A percentile compares a stretch with the other conserved stretches of the same genome.
These are phyloP conservation scores for Boletales sp. DNA, from an alignment of 768 basidiomycete genomes.

Conservation along the genomic window DNA sequence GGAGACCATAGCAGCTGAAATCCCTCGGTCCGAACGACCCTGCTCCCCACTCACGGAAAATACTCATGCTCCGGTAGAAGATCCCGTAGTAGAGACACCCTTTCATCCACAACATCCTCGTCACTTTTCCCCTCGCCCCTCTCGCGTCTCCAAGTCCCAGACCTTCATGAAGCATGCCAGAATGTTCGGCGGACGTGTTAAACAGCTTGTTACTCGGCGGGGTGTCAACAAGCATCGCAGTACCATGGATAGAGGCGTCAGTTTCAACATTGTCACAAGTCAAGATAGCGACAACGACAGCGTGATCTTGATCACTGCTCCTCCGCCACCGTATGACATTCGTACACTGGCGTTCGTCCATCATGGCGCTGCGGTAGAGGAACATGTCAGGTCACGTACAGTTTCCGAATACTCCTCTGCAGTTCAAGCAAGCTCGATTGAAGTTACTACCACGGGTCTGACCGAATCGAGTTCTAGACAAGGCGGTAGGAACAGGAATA, in stretches of 20 bases:
- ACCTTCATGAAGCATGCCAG: conserved; percentile 26
- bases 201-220: conserved; percentile 21
- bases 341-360: conserved; percentile 4
- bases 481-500: conserved; percentile 14
- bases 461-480: conserved; percentile 13
- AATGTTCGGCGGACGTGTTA: conserved; percentile 27
- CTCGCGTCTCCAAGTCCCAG: conserved; percentile 11
- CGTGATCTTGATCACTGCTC: conserved; percentile 29
- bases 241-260: conserved; percentile 20
- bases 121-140: neutral
- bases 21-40: conserved; percentile 15
- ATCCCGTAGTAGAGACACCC: conserved; percentile 6
- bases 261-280: conserved; percentile 15
- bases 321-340: conserved; percentile 24
- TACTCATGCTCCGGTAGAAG: conserved; percentile 3
- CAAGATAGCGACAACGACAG: conserved; percentile 31
- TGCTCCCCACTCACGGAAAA: conserved; percentile 14
- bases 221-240: conserved; percentile 6
- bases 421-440: conserved; percentile 10
- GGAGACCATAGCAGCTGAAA: conserved; percentile 16
- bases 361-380: conserved; percentile 2
- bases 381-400: conserved; percentile 14
- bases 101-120: conserved; percentile 6
- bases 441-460: conserved; percentile 3
- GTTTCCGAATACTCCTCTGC: conserved; percentile 24